Evolutionary conservation across 257 asterid species (phyloP), one percentile per base, ranked within the genome.

Genomic region (Scutellaria minor): DNA sequence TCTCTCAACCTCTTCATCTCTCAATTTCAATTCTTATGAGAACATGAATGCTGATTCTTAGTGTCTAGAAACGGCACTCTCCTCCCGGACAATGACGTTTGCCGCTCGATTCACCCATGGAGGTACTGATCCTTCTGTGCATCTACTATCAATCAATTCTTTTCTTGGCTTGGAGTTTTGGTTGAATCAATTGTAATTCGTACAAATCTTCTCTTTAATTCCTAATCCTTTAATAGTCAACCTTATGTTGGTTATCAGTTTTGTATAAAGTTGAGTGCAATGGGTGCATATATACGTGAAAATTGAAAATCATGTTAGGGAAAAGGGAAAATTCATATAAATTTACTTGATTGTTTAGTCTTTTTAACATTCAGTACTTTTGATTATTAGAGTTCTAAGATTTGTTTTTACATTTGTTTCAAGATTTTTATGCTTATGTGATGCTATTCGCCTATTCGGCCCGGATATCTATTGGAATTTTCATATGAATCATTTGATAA

Each of bases 401-500:
- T 48, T 66, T 64, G 68, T 71, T 47, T 75, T 31, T 31, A 68
- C 53, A 50, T 24, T 50, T 15, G 18, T 31, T 15, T 63, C 56
- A 11, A 48, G 12, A 54, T 15, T 63, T 66, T 41, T 51, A 39
- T 60, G 55, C 15, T 47, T 18, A 51, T 59, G 64, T 52, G 8
- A 44, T 72, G 67, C 64, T 61, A 41, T 45, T 58, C 54, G 11
- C 59, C 64, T 66, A 41, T 45, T 58, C 54, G n/a, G 8, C 56
- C 35, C 70, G 41, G 60, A 74, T 55, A 54, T 59, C 18, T 76
- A 51, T 50, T 64, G 22, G 42, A 72, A 45, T 60, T 51, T 65
- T 46, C 52, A 39, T 59, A 45, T 42, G 61, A 47, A 53, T 64
- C n/a, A 73, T n/a, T 12, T 63, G 76, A 75, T 75, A 31, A 57